Conservation (phyloP, 2,329 filamentous ascomycete species). For the Aspergillus pseudoviridinutans region DNA sequence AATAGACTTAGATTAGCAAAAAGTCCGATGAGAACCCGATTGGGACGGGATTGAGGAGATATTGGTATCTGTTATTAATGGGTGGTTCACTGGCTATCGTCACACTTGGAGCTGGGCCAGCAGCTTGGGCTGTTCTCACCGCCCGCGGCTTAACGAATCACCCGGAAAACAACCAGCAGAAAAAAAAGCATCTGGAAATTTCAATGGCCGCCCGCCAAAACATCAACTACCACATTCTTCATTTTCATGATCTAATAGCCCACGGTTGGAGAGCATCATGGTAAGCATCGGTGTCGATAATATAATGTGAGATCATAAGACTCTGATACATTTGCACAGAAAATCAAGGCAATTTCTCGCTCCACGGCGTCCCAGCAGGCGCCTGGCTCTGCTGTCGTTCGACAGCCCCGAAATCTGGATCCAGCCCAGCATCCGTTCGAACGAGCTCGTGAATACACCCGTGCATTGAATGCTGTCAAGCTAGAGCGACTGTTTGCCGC, state of each 20-base stretch:
- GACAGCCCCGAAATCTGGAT: conserved; percentile 59
- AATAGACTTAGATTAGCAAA: neutral
- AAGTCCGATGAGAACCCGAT: neutral
- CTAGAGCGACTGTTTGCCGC: conserved; percentile 87
- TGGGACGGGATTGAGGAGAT: conserved; percentile 12
- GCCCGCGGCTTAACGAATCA: conserved; percentile 31
- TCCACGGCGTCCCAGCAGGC: conserved; percentile 45
- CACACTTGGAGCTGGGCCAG: conserved; percentile 18
- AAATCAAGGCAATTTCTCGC: conserved; percentile 54
- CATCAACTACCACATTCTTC: conserved; percentile 4
- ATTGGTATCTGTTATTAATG: conserved; percentile 13
- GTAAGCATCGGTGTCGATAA: conserved; percentile 17
- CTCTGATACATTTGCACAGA: conserved; percentile 31
- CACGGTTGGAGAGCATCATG: conserved; percentile 23
- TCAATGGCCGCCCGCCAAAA: conserved; percentile 15
- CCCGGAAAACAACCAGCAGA: conserved; percentile 20
- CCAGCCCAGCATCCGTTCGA: conserved; percentile 87
- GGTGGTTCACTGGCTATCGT: conserved; percentile 12
- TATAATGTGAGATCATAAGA: neutral
- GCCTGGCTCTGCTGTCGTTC: conserved; percentile 43
- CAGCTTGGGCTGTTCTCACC: conserved; percentile 24
- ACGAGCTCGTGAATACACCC: conserved; percentile 78
- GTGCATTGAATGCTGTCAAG: conserved; percentile 80
- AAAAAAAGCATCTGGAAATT: conserved; percentile 26
- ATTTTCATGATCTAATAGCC: conserved; percentile 7